These are phyloP conservation scores for Psophocarpus tetragonolobus DNA, from an alignment of 306 rosid species.

Conservation along the genomic window DNA sequence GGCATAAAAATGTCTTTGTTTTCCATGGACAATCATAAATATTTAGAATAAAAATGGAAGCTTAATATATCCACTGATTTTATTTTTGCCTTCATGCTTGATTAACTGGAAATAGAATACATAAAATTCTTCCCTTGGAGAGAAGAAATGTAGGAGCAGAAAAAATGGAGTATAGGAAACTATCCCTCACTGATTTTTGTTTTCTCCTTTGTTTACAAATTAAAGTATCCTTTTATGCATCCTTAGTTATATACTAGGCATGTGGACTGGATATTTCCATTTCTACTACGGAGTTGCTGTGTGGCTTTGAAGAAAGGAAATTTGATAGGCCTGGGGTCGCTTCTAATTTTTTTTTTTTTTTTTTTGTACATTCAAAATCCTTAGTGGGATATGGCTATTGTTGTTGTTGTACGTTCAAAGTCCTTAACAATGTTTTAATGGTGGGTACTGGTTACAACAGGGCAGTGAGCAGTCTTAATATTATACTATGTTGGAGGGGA, in stretches of 20 bases:
- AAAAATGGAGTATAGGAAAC: background rate
- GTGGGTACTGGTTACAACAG: conserved; percentile 71
- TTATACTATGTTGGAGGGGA: conserved; percentile 58
- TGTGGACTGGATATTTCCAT: conserved; percentile 13
- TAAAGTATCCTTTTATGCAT: conserved; percentile 31
- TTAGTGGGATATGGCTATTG: conserved; percentile 11
- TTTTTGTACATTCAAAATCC: conserved; percentile 45
- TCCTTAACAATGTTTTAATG: conserved; percentile 58
- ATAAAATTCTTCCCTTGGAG: background rate
- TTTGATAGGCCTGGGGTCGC: conserved; percentile 57
- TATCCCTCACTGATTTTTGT: background rate
- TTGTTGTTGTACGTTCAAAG: conserved; percentile 35
- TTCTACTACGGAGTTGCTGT: conserved; percentile 30
- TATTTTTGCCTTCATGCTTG: background rate
- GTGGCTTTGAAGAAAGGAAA: conserved; percentile 44
- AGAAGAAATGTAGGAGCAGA: conserved; percentile 16
- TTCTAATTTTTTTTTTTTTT: conserved; percentile 40
- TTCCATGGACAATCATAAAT: conserved; percentile 9
- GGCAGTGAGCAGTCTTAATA: conserved; percentile 53
- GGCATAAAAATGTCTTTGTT: conserved; percentile 13
- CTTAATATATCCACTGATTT: conserved; percentile 25
- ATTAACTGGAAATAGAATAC: background rate
- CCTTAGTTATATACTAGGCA: conserved; percentile 25
- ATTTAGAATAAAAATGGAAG: conserved; percentile 20
- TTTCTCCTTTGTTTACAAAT: background rate